Conservation (phyloP, 805 yeast genomes). For the Nakazawaea pomicola region DNA sequence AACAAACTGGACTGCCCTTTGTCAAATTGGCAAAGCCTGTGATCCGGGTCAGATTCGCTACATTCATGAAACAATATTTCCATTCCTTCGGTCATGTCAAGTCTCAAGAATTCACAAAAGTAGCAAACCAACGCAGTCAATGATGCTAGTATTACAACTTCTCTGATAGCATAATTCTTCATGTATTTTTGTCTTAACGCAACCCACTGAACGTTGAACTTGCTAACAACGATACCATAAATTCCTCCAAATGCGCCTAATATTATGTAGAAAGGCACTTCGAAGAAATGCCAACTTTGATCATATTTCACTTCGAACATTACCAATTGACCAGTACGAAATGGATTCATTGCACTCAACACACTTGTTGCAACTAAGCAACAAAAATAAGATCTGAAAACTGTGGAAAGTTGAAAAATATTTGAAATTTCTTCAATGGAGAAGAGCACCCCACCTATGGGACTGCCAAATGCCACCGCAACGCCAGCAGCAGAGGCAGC, state of each 20-base stretch:
- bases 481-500: slow-evolving; percentile 98
- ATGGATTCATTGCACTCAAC: slow-evolving; percentile 79
- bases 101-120: slow-evolving; percentile 71
- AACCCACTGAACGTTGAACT: slow-evolving; percentile 70
- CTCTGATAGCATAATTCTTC: slow-evolving; percentile 54
- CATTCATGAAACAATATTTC: slow-evolving; percentile 85
- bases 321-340: slow-evolving; percentile 91
- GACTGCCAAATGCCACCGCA: slow-evolving; percentile 96
- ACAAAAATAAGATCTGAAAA: slow-evolving; percentile 91
- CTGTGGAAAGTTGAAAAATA: slow-evolving; percentile 66
- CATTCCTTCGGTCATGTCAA: slow-evolving; percentile 97
- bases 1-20: slow-evolving; percentile 31
- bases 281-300: slow-evolving; percentile 80
- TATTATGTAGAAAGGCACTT: slow-evolving; percentile 71
- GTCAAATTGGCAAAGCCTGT: slow-evolving; percentile 33
- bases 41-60: slow-evolving; percentile 33
- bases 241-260: slow-evolving; percentile 90
- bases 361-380: slow-evolving; percentile 83
- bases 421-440: slow-evolving; percentile 87
- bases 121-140: slow-evolving; percentile 76
- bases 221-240: slow-evolving; percentile 75
- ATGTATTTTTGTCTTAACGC: slow-evolving; percentile 72
- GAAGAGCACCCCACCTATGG: slow-evolving; percentile 94
- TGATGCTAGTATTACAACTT: slow-evolving; percentile 61
- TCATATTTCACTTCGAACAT: slow-evolving; percentile 89